Evolutionary conservation across 345 rosid species (phyloP), one percentile per base, ranked within the genome.

Genomic region (Noccaea caerulescens): DNA sequence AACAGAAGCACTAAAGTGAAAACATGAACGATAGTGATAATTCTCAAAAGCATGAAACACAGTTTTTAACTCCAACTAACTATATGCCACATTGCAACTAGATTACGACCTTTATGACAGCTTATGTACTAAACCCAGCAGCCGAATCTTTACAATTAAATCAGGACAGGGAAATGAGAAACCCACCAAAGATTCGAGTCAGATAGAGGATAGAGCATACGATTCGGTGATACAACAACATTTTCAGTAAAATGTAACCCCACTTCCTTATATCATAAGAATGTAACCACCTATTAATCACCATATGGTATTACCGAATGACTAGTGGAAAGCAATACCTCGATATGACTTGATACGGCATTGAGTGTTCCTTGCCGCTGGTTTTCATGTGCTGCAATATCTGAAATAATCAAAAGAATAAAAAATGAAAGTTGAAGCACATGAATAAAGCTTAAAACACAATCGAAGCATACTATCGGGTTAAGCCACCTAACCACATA

Each of bases 311-410:
- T 32, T 13, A 41, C 8, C 34, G 8, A 55, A 62, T 43, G 33
- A 33, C 53, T 32, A 34, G 62, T 32, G 54, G 32, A 27, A 62
- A 63, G 32, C 10, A 59, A 46, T 78, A 94, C 99, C 98, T 92
- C 7, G 99, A 95, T 80, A 95, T 95, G 65, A 95, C 99, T 86
- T 95, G 99, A 77, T 88, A 95, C 0, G 99, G 99, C 99, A 95
- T 92, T 4, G 99, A 89, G 77, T 92, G 88, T 44, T 95, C 99
- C 82, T 95, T 95, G 79, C 99, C 99, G 38, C 98, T 95, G 33
- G 93, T 71, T 79, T 86, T 92, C 99, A 95, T 90, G 79, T 95
- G 98, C 81, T 92, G 96, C 84, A 95, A 67, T 78, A 95, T 95
- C 99, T 95, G 76, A 50, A 78, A 46, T 49, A 72, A 64, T 53